A percentile compares a stretch with the other conserved stretches of the same genome.
Conservation (phyloP, 768 basidiomycete species). For the Cyclocybe aegerita region DNA sequence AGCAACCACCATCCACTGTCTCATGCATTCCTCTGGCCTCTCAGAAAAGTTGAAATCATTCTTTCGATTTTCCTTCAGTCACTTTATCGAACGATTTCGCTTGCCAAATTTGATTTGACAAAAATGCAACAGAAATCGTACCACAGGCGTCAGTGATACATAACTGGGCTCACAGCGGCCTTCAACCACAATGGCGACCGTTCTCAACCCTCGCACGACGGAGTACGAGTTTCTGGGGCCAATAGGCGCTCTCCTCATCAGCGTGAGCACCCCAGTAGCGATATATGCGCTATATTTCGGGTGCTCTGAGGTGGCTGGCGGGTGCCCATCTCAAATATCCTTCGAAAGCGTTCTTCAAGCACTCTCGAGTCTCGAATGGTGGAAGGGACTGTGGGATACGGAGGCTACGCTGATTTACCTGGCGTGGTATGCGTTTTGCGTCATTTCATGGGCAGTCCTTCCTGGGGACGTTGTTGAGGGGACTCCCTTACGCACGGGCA, state of each 20-base stretch:
- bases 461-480: constrained; percentile 77
- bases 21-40: no score
- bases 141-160: no score
- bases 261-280: constrained; percentile 65
- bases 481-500: constrained; percentile 68
- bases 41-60: no score
- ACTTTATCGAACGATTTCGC: no score
- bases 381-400: constrained; percentile 79
- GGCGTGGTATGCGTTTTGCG: constrained; percentile 89
- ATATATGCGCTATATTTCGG: constrained; percentile 77
- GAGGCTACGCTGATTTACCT: constrained; percentile 76
- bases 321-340: constrained; percentile 57
- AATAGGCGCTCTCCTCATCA: constrained; percentile 69
- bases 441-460: constrained; percentile 77
- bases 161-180: no score
- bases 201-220: constrained; percentile 68
- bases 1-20: no score
- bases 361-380: constrained; percentile 55
- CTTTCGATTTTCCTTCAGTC: no score
- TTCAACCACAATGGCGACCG: constrained; percentile 25
- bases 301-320: constrained; percentile 70
- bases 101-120: no score
- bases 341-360: constrained; percentile 44
- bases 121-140: no score
- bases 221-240: constrained; percentile 85